phyloP scores from a whole-genome alignment of 1,284 basidiomycete species.

The Ceratobasidium papillatum region DNA sequence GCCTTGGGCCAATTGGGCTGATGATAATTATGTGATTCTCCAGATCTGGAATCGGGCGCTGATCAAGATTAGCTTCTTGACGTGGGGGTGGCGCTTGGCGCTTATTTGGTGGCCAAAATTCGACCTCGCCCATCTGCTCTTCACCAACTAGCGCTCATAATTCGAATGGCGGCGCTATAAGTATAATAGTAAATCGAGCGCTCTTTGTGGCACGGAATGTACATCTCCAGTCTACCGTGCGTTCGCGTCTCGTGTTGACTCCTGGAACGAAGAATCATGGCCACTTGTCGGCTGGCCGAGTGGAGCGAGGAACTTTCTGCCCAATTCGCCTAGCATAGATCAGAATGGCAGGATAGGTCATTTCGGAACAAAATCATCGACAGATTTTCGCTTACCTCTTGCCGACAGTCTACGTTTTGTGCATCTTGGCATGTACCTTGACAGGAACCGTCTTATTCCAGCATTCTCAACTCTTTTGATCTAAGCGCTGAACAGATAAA shows the following conservation, averaged over 20 bases:
- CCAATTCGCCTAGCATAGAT: neutral
- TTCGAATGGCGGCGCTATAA: neutral
- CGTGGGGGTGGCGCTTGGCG: slow-evolving; percentile 5
- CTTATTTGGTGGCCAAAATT: neutral
- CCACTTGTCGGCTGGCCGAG: neutral
- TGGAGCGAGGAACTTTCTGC: neutral
- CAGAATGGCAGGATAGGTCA: neutral
- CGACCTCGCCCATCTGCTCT: neutral
- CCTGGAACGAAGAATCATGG: neutral
- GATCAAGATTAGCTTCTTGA: slow-evolving; percentile 5
- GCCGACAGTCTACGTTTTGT: neutral
- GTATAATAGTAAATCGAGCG: no score
- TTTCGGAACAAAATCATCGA: neutral
- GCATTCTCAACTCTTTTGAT: neutral
- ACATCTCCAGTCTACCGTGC: no score
- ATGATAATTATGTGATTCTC: neutral
- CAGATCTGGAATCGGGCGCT: slow-evolving; percentile 20
- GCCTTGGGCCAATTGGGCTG: no score
- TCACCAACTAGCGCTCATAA: neutral
- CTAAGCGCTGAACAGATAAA: neutral
- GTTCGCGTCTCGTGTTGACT: neutral
- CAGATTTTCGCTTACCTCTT: neutral
- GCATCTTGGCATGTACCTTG: neutral
- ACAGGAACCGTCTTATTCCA: neutral
- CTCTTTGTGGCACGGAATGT: no score